A percentile compares a stretch with the other conserved stretches of the same genome.
Evolutionary conservation across 2,329 filamentous ascomycete species (phyloP).

Genomic region (Pseudogymnoascus sp.): DNA sequence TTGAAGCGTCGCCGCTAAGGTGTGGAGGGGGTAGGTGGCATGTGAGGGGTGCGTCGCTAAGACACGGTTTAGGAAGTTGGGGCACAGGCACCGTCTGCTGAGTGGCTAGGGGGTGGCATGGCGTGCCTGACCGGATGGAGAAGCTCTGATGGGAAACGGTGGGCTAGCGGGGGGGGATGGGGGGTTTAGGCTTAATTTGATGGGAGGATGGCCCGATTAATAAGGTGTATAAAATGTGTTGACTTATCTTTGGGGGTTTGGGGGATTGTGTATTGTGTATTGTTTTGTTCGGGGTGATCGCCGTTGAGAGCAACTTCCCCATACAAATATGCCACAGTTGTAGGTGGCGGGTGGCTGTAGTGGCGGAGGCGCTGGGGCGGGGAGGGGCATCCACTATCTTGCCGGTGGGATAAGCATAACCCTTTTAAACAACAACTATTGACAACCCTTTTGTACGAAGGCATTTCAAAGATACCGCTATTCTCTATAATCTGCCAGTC

Average conservation of each 20-base stretch:
- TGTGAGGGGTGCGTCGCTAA: background rate
- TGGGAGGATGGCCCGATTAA: background rate
- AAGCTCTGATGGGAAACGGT: background rate
- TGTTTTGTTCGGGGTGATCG: too few relatives aligned
- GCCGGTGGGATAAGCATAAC: background rate
- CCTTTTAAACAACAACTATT: background rate
- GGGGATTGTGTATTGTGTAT: too few relatives aligned
- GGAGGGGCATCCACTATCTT: background rate
- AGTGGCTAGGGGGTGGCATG: background rate
- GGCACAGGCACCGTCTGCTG: background rate
- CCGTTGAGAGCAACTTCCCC: too few relatives aligned
- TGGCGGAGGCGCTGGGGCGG: too few relatives aligned
- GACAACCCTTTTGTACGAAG: background rate
- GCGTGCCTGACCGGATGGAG: background rate
- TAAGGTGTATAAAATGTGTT: background rate
- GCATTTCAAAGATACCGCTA: background rate
- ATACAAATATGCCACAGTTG: too few relatives aligned
- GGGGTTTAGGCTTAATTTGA: background rate
- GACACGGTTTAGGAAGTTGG: background rate
- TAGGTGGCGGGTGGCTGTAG: too few relatives aligned
- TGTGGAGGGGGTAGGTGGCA: background rate
- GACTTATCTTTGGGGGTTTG: background rate
- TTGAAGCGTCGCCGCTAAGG: background rate
- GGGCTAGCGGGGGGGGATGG: background rate
- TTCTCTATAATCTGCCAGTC: background rate